Evolutionary conservation across 2,329 filamentous ascomycete species (phyloP).

Genomic region (Emmonsia crescens): DNA sequence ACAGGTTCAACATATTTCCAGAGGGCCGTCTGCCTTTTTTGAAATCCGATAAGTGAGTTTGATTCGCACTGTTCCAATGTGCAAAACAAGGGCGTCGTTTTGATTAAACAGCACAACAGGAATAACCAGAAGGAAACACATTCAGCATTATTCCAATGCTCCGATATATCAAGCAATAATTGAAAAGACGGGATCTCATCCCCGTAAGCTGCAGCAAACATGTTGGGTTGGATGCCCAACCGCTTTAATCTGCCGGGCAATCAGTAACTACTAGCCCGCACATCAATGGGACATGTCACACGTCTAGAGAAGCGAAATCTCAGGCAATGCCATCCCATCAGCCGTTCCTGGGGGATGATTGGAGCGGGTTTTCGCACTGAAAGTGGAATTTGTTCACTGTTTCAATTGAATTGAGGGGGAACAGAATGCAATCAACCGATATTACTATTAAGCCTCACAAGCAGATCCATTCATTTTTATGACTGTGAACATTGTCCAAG

Average conservation of each 20-base stretch:
- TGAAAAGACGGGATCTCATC: neutral
- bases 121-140: neutral
- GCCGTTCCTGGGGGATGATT: neutral
- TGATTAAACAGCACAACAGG: neutral
- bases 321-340: neutral
- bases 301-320: neutral
- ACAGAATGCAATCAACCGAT: neutral
- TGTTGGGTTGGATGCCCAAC: neutral
- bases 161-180: neutral
- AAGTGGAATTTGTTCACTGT: neutral
- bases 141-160: neutral
- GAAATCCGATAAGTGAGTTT: neutral
- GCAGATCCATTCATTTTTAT: neutral
- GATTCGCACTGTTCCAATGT: neutral
- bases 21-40: neutral
- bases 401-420: neutral
- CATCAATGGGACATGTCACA: neutral
- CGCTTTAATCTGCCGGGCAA: neutral
- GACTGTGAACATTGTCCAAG: neutral
- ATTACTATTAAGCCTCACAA: neutral
- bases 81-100: neutral
- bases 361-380: neutral
- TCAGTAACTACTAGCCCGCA: neutral
- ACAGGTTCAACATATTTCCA: neutral
- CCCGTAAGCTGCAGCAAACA: neutral